A percentile compares a stretch with the other conserved stretches of the same genome.
Conservation (phyloP, 2,329 filamentous ascomycete species). For the Chaetothyriales sp. region DNA sequence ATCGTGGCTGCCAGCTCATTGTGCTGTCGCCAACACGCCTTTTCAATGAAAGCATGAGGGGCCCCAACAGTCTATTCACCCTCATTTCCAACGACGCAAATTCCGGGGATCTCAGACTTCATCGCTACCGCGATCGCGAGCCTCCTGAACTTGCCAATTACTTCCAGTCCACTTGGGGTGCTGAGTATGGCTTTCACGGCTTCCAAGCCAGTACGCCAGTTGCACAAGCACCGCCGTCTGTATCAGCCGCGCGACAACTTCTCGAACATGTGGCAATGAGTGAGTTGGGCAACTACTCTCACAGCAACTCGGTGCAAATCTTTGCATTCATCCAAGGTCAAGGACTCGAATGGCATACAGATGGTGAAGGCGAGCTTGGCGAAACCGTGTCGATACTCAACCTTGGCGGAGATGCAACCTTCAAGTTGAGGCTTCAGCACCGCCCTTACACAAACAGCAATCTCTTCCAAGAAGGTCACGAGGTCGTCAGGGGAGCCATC, state of each 20-base stretch:
- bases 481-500: background rate
- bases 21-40: background rate
- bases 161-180: background rate
- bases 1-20: background rate
- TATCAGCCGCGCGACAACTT: background rate
- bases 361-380: constrained; percentile 43
- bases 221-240: background rate
- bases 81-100: background rate
- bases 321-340: background rate
- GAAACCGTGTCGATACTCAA: constrained; percentile 43
- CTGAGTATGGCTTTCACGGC: background rate
- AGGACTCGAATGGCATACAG: constrained; percentile 15
- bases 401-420: constrained; percentile 35
- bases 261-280: background rate
- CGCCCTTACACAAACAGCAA: constrained; percentile 38
- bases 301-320: background rate
- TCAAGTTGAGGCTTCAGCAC: constrained; percentile 26
- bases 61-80: background rate
- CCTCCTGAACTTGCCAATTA: background rate
- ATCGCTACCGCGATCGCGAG: background rate
- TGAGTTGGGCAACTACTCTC: background rate
- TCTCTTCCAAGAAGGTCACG: background rate
- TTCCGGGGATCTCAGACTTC: background rate
- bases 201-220: background rate
- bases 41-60: background rate